phyloP scores from a whole-genome alignment of 139 green algal species.

The Edaphochlamys debaryana region DNA sequence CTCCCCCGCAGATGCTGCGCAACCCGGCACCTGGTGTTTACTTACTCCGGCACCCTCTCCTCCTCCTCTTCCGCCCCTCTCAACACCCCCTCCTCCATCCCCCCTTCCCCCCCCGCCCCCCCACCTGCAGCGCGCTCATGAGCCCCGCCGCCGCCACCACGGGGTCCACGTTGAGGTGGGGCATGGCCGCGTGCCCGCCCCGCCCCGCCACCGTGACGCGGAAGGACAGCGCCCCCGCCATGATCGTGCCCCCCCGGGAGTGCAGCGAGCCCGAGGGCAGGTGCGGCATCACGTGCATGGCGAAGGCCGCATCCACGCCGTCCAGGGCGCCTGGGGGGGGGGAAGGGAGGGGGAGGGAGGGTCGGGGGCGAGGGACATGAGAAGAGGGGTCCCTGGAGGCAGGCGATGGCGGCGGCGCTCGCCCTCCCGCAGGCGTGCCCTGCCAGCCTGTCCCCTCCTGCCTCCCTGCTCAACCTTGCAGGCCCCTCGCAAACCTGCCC shows the following conservation, averaged over 20 bases:
- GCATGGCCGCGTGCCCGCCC: constrained; percentile 88
- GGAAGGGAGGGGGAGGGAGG: too few relatives aligned
- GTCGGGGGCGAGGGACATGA: too few relatives aligned
- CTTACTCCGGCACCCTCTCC: too few relatives aligned
- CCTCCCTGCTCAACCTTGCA: too few relatives aligned
- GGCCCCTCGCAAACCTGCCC: too few relatives aligned
- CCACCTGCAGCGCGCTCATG: constrained; percentile 73
- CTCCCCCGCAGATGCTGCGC: too few relatives aligned
- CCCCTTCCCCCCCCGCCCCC: not conserved
- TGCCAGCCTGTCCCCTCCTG: too few relatives aligned
- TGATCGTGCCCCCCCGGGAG: constrained; percentile 77
- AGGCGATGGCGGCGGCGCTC: too few relatives aligned
- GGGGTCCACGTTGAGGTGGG: constrained; percentile 79
- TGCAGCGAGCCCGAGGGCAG: constrained; percentile 70
- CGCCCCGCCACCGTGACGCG: constrained; percentile 65
- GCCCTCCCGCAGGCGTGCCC: too few relatives aligned
- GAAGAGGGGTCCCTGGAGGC: not conserved
- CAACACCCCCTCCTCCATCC: too few relatives aligned
- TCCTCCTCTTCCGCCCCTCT: too few relatives aligned
- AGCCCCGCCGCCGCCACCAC: constrained; percentile 74
- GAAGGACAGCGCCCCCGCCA: constrained; percentile 82
- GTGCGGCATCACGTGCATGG: constrained; percentile 86
- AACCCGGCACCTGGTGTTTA: too few relatives aligned
- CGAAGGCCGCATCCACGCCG: constrained; percentile 65
- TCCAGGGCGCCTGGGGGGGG: constrained; percentile 8